A percentile compares a stretch with the other conserved stretches of the same genome.
Evolutionary conservation across 306 rosid genomes (phyloP).

Genomic region (Sicyos baderoa): DNA sequence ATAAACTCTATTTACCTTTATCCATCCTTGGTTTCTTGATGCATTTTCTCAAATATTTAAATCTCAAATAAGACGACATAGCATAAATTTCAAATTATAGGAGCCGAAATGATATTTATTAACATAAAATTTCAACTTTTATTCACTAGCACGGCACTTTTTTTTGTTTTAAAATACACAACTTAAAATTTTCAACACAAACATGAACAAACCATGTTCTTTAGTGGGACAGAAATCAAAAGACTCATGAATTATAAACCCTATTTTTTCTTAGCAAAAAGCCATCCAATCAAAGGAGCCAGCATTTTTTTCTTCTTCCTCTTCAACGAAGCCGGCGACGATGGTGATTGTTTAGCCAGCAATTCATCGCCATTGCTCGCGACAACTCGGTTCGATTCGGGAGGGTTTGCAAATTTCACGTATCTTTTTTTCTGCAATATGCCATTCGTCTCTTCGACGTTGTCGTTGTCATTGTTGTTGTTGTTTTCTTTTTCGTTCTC

Average conservation of each 20-base stretch:
- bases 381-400: conserved; percentile 43
- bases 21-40: too few relatives aligned
- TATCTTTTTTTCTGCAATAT: conserved; percentile 37
- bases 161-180: too few relatives aligned
- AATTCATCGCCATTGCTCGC: conserved; percentile 23
- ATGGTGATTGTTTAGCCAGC: conserved; percentile 10
- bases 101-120: too few relatives aligned
- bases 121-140: too few relatives aligned
- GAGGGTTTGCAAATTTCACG: conserved; percentile 81
- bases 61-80: too few relatives aligned
- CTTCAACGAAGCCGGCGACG: conserved; percentile 33
- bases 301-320: conserved; percentile 47
- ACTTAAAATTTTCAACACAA: too few relatives aligned
- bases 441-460: background rate
- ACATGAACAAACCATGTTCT: too few relatives aligned
- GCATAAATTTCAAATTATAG: too few relatives aligned
- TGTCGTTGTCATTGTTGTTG: background rate
- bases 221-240: background rate
- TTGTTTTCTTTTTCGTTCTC: too few relatives aligned
- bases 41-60: too few relatives aligned
- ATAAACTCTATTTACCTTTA: too few relatives aligned
- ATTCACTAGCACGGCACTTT: too few relatives aligned
- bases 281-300: conserved; percentile 57
- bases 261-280: conserved; percentile 53
- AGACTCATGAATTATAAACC: conserved; percentile 1